Conservation (phyloP, 352 stramenopile species). For the Pythium apleroticum region DNA sequence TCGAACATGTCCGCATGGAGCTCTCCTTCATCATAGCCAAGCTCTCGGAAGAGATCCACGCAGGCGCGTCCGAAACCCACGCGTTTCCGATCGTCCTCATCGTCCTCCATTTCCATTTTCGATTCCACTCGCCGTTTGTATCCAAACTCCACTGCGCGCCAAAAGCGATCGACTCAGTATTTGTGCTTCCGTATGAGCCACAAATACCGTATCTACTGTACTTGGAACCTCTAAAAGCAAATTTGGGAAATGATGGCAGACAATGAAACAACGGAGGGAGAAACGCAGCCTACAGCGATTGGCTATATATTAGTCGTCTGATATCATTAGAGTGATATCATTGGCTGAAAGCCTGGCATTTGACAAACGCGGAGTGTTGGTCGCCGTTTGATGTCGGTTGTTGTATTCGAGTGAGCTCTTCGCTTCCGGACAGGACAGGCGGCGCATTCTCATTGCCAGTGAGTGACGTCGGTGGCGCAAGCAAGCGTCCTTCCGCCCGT, state of each 20-base stretch:
- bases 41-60: slow-evolving; percentile 34
- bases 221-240: not conserved
- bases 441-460: slow-evolving; percentile 4
- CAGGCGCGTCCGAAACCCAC: slow-evolving; percentile 32
- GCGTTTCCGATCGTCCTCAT: not conserved
- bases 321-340: too few species aligned
- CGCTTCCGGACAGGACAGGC: slow-evolving; percentile 3
- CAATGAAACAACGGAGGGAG: not conserved
- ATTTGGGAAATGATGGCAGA: not conserved
- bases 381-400: slow-evolving; percentile 19
- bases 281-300: not conserved
- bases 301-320: not conserved
- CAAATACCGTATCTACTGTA: not conserved
- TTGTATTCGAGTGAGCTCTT: not conserved
- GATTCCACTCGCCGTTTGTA: too few species aligned
- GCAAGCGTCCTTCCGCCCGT: slow-evolving; percentile 1
- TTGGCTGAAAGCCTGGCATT: slow-evolving; percentile 6
- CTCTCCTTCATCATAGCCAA: slow-evolving; percentile 37
- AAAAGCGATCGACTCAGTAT: not conserved
- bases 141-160: not conserved
- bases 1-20: slow-evolving; percentile 36
- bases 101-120: slow-evolving; percentile 11
- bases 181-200: not conserved
- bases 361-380: slow-evolving; percentile 17
- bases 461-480: slow-evolving; percentile 8